phyloP scores from a whole-genome alignment of 2,329 filamentous ascomycete species.

The Diaporthe citri region DNA sequence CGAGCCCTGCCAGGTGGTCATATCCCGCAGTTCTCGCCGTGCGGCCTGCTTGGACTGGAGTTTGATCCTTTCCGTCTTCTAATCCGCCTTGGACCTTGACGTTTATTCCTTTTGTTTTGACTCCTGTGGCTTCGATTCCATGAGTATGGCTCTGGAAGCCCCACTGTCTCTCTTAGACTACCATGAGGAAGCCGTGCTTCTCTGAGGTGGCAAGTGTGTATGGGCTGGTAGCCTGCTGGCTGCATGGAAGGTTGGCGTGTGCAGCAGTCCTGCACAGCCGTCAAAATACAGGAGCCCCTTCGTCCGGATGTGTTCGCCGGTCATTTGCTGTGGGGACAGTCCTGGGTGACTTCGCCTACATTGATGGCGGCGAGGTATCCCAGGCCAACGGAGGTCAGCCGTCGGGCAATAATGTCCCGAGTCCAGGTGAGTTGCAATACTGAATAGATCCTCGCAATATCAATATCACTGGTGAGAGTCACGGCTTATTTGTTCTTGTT shows the following conservation, averaged over 20 bases:
- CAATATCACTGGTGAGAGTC: neutral
- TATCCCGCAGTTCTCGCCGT: slow-evolving; percentile 11
- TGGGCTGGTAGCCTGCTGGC: neutral
- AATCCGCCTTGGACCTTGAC: neutral
- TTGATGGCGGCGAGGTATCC: slow-evolving; percentile 54
- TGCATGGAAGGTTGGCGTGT: neutral
- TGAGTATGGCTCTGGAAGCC: slow-evolving; percentile 8
- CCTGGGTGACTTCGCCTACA: slow-evolving; percentile 53
- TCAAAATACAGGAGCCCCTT: neutral
- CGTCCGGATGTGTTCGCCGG: slow-evolving; percentile 13
- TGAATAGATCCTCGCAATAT: neutral
- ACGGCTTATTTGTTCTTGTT: neutral
- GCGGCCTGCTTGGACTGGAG: neutral
- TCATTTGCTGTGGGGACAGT: slow-evolving; percentile 41
- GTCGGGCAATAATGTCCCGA: slow-evolving; percentile 42
- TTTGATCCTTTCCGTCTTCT: neutral
- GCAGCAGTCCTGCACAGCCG: neutral
- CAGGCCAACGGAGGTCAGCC: slow-evolving; percentile 45
- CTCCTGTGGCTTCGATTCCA: neutral
- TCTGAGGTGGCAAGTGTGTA: slow-evolving; percentile 19
- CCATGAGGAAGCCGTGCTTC: slow-evolving; percentile 20
- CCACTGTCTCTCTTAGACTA: neutral
- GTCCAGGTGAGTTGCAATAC: neutral
- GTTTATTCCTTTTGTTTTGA: neutral
- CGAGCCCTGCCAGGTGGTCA: neutral